Conservation (phyloP, 2,329 filamentous ascomycete genomes). For the Fusarium aywerte region DNA sequence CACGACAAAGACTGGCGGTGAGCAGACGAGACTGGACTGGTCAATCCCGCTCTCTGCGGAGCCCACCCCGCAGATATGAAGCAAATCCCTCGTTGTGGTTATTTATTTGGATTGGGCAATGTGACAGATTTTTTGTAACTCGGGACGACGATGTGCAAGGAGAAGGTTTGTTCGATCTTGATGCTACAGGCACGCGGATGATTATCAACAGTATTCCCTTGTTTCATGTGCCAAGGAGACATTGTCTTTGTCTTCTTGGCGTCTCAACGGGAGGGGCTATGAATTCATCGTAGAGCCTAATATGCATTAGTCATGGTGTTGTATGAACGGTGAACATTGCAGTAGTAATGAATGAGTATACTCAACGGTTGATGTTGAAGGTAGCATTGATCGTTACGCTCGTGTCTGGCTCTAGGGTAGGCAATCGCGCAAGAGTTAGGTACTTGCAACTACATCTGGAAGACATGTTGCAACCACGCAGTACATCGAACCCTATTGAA, state of each 20-base stretch:
- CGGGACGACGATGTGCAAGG: slow-evolving; percentile 27
- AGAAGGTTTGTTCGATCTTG: slow-evolving; percentile 11
- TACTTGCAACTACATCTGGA: slow-evolving; percentile 2
- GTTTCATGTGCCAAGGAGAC: slow-evolving; percentile 31
- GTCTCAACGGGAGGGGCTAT: slow-evolving; percentile 34
- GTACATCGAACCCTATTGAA: not conserved
- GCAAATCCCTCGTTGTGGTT: slow-evolving; percentile 21
- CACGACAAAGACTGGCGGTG: slow-evolving; percentile 39
- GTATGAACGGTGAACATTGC: not conserved
- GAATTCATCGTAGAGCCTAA: not conserved
- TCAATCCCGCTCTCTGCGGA: slow-evolving; percentile 21
- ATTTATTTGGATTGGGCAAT: slow-evolving; percentile 32
- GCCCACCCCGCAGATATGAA: slow-evolving; percentile 31
- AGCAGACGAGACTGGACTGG: slow-evolving; percentile 19
- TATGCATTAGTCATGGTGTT: not conserved
- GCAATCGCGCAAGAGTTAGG: not conserved
- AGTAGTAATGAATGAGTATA: not conserved
- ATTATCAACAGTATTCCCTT: slow-evolving; percentile 14
- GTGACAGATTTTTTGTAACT: slow-evolving; percentile 30
- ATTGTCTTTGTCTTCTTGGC: slow-evolving; percentile 14
- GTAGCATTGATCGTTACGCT: not conserved
- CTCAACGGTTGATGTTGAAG: not conserved
- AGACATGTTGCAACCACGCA: not conserved
- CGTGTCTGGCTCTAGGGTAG: slow-evolving; percentile 24
- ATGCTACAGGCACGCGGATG: slow-evolving; percentile 23